Evolutionary conservation across 768 basidiomycete species (phyloP), one percentile per base, ranked within the genome.

Genomic region (Boletus sp.): DNA sequence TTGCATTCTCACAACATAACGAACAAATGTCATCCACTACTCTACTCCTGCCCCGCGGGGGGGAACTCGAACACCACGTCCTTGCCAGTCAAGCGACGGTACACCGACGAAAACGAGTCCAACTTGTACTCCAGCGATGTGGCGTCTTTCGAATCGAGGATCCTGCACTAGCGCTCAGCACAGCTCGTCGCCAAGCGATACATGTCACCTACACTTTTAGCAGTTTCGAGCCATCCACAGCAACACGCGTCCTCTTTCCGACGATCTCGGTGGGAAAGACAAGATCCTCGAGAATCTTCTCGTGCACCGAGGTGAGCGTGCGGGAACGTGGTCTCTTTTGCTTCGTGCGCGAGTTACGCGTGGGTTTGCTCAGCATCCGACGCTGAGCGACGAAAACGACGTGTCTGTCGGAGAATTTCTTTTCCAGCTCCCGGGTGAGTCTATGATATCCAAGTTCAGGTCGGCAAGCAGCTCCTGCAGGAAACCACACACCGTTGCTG

Each of bases 81-180:
- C 83, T 97, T 98, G 73, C 95, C 95, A 63, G 94, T 96, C 73
- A 97, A 78, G 61, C 89, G 85, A 71, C 89, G 90, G 84, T 97
- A 98, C 62, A 98, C 92, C 41, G 93, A 94, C 48, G 95, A 90
- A 82, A 98, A 99, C 62, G 95, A 96, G 80, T 99, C 97, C 67
- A 98, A 84, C 85, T 99, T 99, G 90, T 99, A 98, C 83, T 98
- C 97, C 73, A 98, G 83, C 69, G 93, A 91, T 74, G 94, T 98
- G 55, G 94, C 86, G 73, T 99, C 97, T 77, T 98, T 98, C 64
- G 93, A 81, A 82, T 99, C 97, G 64, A 99, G 89, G 82, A 94
- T 89, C 65, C 96, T 98, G 57, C 32, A 18, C 32, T 48, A 50
- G 14, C 57, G 35, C 47, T 71, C 51, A 71, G 66, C 50, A 57